A percentile compares a stretch with the other conserved stretches of the same genome.
Conservation (phyloP, 2,329 filamentous ascomycete species). For the Lecanicillium sp. region DNA sequence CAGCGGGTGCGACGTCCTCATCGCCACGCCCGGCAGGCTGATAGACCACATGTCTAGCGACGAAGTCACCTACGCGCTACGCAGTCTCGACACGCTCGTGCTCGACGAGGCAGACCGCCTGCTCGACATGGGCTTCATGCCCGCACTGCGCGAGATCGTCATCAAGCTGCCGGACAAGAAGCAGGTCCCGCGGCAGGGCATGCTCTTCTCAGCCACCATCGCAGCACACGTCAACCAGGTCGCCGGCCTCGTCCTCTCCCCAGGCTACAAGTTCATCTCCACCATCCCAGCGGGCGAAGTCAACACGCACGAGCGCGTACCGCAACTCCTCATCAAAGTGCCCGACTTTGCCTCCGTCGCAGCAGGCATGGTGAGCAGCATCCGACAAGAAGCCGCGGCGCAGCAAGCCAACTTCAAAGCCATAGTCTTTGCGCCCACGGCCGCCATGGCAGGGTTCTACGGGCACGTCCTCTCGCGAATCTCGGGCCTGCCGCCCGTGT, state of each 20-base stretch:
- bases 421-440: slow-evolving; percentile 68
- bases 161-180: slow-evolving; percentile 56
- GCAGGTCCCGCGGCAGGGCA: slow-evolving; percentile 56
- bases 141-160: slow-evolving; percentile 68
- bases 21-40: slow-evolving; percentile 73
- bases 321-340: slow-evolving; percentile 61
- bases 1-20: slow-evolving; percentile 67
- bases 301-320: slow-evolving; percentile 68
- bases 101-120: slow-evolving; percentile 78
- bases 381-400: slow-evolving; percentile 33
- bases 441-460: slow-evolving; percentile 43
- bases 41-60: slow-evolving; percentile 71
- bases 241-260: slow-evolving; percentile 59
- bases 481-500: slow-evolving; percentile 32
- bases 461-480: slow-evolving; percentile 32
- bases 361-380: slow-evolving; percentile 48
- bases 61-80: slow-evolving; percentile 58
- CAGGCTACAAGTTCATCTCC: slow-evolving; percentile 70
- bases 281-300: slow-evolving; percentile 68
- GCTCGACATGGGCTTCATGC: slow-evolving; percentile 79
- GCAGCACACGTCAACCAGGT: slow-evolving; percentile 70
- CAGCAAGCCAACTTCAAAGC: slow-evolving; percentile 60
- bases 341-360: slow-evolving; percentile 63
- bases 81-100: slow-evolving; percentile 65
- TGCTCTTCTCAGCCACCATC: slow-evolving; percentile 82